These are phyloP conservation scores for Fraxinus dipetala DNA, from an alignment of 305 asterid species.

Conservation along the genomic window DNA sequence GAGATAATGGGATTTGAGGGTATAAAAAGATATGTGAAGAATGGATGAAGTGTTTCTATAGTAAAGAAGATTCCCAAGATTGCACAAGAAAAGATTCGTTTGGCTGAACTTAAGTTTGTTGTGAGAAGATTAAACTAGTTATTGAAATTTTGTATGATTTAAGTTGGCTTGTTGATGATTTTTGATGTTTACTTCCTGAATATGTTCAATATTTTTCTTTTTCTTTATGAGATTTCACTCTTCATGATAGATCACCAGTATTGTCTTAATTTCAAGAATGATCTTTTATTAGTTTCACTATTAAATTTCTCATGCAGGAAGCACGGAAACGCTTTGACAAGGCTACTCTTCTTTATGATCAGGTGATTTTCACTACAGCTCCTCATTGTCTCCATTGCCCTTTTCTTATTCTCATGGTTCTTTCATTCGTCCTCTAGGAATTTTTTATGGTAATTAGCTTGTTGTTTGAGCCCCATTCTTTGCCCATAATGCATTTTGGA, in stretches of 20 bases:
- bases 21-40: neutral
- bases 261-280: neutral
- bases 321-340: conserved; percentile 96
- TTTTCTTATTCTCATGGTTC: conserved; percentile 6
- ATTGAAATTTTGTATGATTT: neutral
- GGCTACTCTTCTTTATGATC: conserved; percentile 96
- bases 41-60: neutral
- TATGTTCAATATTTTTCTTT: neutral
- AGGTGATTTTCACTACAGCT: conserved; percentile 49
- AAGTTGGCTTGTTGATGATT: neutral
- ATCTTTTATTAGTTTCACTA: conserved; percentile 26
- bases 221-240: neutral
- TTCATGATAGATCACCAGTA: neutral
- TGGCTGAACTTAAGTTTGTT: neutral
- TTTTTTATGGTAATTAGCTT: conserved; percentile 10
- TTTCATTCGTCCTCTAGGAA: conserved; percentile 6
- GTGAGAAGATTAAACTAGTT: neutral
- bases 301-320: conserved; percentile 64
- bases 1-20: neutral
- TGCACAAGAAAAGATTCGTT: neutral
- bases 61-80: neutral
- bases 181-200: neutral
- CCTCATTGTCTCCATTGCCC: conserved; percentile 3
- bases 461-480: neutral
- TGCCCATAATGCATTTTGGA: neutral